Percentiles rank a stretch among this genome's conserved stretches.
Evolutionary conservation across 768 basidiomycete genomes (phyloP).

Genomic region (Auriscalpium vulgare): DNA sequence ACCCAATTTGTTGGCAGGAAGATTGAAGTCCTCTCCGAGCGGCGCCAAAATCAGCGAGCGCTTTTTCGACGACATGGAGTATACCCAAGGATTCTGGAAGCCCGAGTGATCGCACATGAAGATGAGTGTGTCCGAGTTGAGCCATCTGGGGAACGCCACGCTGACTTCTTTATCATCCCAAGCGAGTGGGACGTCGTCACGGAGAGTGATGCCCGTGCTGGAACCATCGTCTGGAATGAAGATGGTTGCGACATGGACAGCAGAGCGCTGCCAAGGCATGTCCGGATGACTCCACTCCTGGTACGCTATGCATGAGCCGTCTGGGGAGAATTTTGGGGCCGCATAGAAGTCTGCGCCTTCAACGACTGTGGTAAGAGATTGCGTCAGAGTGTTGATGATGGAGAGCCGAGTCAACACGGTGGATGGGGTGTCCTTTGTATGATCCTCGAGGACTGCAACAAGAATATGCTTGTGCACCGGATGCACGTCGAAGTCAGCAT

Average conservation of each 20-base stretch:
- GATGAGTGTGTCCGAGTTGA: conserved; percentile 1
- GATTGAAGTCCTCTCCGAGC: background rate
- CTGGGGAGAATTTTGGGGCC: conserved; percentile 48
- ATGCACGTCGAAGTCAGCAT: conserved; percentile 54
- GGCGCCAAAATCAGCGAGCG: background rate
- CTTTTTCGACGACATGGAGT: background rate
- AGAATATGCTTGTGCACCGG: conserved; percentile 46
- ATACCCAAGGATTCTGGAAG: conserved; percentile 3
- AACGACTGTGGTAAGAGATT: conserved; percentile 37
- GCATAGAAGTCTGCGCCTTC: conserved; percentile 70
- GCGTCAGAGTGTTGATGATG: conserved; percentile 41
- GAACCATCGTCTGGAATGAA: conserved; percentile 14
- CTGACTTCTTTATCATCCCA: conserved; percentile 2
- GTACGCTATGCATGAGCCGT: conserved; percentile 53
- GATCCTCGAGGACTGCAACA: conserved; percentile 63
- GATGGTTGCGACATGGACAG: conserved; percentile 48
- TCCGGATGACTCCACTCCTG: conserved; percentile 62
- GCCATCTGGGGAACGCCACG: conserved; percentile 2
- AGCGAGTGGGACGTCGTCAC: background rate
- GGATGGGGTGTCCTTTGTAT: conserved; percentile 45
- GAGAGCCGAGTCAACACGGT: conserved; percentile 50
- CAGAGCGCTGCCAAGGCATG: conserved; percentile 65
- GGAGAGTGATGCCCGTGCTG: background rate
- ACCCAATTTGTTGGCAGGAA: background rate
- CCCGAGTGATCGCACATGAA: conserved; percentile 6